These are phyloP conservation scores for Strobilomyces dryophilus DNA, from an alignment of 768 basidiomycete genomes.

Conservation along the genomic window DNA sequence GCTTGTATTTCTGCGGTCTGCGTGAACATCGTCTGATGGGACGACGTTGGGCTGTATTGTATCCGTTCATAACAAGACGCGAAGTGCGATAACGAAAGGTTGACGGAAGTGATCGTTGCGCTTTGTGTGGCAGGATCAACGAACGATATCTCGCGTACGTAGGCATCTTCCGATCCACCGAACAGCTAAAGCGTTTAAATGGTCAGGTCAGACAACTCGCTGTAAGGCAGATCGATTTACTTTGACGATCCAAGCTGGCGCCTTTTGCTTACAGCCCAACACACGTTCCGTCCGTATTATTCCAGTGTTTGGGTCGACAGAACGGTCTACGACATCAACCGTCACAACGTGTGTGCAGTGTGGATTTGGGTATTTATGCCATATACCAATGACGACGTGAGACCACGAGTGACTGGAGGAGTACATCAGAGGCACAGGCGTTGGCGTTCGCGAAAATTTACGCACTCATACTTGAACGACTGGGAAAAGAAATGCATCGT, in stretches of 20 bases:
- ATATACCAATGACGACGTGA: slow-evolving; percentile 89
- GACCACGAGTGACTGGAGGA: slow-evolving; percentile 75
- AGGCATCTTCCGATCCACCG: slow-evolving; percentile 91
- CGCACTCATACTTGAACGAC: slow-evolving; percentile 79
- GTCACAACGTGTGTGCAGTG: slow-evolving; percentile 86
- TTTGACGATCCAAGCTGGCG: slow-evolving; percentile 91
- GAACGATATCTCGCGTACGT: slow-evolving; percentile 91
- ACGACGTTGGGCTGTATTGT: slow-evolving; percentile 70
- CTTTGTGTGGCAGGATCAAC: slow-evolving; percentile 79
- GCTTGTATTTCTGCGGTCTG: slow-evolving; percentile 94
- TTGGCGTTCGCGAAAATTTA: slow-evolving; percentile 14
- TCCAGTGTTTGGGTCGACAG: slow-evolving; percentile 78
- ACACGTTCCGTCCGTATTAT: slow-evolving; percentile 90
- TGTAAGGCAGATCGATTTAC: slow-evolving; percentile 42
- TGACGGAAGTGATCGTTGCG: slow-evolving; percentile 86
- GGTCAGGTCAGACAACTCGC: slow-evolving; percentile 5
- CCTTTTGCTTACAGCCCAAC: slow-evolving; percentile 87
- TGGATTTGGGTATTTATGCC: slow-evolving; percentile 95
- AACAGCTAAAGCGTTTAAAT: slow-evolving; percentile 55
- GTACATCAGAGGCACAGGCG: slow-evolving; percentile 5
- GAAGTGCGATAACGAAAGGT: slow-evolving; percentile 93
- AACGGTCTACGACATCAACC: slow-evolving; percentile 82
- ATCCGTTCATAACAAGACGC: slow-evolving; percentile 90
- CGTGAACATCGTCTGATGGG: slow-evolving; percentile 63
- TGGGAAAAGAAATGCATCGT: slow-evolving; percentile 87